Conservation (phyloP, 768 basidiomycete genomes). For the Cystofilobasidium bisporidii region DNA sequence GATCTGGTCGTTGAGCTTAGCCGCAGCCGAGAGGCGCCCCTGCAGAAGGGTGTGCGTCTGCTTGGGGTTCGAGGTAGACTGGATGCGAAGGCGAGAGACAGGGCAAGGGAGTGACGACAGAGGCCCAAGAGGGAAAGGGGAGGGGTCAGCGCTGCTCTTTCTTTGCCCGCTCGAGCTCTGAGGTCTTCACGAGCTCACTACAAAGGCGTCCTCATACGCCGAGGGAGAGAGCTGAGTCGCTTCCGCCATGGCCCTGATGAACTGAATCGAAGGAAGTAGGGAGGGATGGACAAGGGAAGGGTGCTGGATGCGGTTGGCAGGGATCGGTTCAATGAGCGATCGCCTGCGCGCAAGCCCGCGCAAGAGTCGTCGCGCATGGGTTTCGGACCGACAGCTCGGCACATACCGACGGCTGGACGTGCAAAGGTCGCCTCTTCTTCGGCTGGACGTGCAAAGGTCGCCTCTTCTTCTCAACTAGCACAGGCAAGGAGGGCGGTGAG, state of each 20-base stretch:
- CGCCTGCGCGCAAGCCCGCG: no score
- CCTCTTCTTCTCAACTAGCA: no score
- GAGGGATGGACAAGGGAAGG: neutral
- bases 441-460: no score
- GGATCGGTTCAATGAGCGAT: no score
- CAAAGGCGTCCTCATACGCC: constrained; percentile 27
- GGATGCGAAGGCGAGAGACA: neutral
- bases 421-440: no score
- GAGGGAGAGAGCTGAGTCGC: constrained; percentile 7
- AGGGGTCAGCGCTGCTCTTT: neutral
- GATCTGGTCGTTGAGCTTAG: constrained; percentile 35
- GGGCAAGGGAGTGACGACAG: neutral
- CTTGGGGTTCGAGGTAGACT: constrained; percentile 20
- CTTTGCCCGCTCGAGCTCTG: no score
- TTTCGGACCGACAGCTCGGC: no score
- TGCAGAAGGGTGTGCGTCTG: constrained; percentile 29
- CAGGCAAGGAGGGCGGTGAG: no score
- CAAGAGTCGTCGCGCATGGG: no score
- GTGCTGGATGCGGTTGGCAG: no score
- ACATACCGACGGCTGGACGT: no score
- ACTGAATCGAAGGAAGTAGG: neutral
- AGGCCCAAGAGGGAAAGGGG: neutral
- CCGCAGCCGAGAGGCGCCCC: constrained; percentile 32
- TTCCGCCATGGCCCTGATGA: neutral
- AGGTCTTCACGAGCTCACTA: no score